Percentiles rank a stretch among this genome's conserved stretches.
Evolutionary conservation across 208 protist genomes (phyloP).

Genomic region (Vickermania spadyakhi): DNA sequence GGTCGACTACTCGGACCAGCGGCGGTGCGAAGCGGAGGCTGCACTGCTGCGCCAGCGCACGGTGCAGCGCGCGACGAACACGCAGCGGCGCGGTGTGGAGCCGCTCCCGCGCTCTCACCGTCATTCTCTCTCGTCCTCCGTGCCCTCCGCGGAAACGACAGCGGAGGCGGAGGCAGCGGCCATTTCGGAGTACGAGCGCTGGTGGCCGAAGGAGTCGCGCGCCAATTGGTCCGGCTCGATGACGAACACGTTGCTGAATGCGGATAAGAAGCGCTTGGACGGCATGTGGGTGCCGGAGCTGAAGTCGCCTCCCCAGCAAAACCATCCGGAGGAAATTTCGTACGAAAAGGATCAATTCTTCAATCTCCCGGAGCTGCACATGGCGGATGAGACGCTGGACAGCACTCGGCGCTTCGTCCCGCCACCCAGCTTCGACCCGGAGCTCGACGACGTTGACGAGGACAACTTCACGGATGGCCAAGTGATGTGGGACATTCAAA

Average conservation of each 20-base stretch:
- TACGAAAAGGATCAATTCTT: constrained; percentile 73
- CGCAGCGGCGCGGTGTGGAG: constrained; percentile 52
- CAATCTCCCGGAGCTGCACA: constrained; percentile 55
- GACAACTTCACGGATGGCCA: constrained; percentile 57
- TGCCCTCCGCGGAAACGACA: neutral
- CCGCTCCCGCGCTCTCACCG: constrained; percentile 13
- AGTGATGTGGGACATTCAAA: constrained; percentile 78
- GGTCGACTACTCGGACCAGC: constrained; percentile 56
- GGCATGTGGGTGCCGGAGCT: constrained; percentile 83
- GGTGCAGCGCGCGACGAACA: constrained; percentile 56
- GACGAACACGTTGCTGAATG: constrained; percentile 57
- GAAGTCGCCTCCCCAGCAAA: constrained; percentile 44
- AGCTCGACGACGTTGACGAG: constrained; percentile 78
- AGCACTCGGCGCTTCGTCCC: constrained; percentile 66
- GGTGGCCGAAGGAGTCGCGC: constrained; percentile 42
- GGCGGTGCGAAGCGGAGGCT: constrained; percentile 26
- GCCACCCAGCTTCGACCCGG: constrained; percentile 75
- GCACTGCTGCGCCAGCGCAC: constrained; percentile 34
- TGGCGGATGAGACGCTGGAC: constrained; percentile 70
- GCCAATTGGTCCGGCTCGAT: constrained; percentile 62
- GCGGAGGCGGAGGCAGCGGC: constrained; percentile 1
- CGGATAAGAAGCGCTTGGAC: constrained; percentile 66
- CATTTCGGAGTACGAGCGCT: constrained; percentile 31
- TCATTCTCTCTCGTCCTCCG: neutral
- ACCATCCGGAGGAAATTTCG: constrained; percentile 60